Base-by-base conservation (phyloP, 176 grass and related monocot genomes). In the Olyra latifolia region DNA sequence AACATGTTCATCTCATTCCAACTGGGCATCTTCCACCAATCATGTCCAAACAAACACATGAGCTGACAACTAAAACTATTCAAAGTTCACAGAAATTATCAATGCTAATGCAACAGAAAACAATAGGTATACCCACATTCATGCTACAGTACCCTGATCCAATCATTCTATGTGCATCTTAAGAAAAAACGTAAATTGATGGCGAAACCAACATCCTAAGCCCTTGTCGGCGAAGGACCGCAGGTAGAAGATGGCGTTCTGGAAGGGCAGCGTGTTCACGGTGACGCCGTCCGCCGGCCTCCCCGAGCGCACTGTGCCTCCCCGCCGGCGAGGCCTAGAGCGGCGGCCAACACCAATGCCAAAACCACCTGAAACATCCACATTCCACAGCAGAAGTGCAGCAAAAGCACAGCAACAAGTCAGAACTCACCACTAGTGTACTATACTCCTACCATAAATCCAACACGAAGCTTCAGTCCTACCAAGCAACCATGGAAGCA, bases 171-270 rank as follows among this genome's bases (percentile, higher is more conserved):
- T 24, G 43, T n/a, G 16, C 38, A 39, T 77, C 44, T 23, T 10
- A 9, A 63, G 40, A 19, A 77, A 69, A 19, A 47, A 44, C 49
- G 39, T 19, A 39, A 57, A 72, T 66, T 77, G 74, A 83, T 83
- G 74, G 28, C 42, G 10, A 69, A 73, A 78, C 67, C 47, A 52
- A 62, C 55, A 78, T 62, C 53, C 54, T 63, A 71, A 47, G 53
- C 94, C 94, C 86, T 97, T 97, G 62, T 97, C 94, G 3, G 94
- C 87, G 25, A 97, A 97, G 4, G 94, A 97, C 66, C 88, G 88
- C 62, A 92, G 47, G 79, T 97, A 97, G 87, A 97, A 97, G 57
- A 97, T 71, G 62, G 94, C 94, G 81, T 97, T 97, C 76, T 97
- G 94, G 81, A 97, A 97, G 38, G 94, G 71, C 24, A 97, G 46